Percentiles rank a stretch among this genome's conserved stretches.
phyloP scores from a whole-genome alignment of 2,329 filamentous ascomycete genomes.

The Penicillium olsonii region DNA sequence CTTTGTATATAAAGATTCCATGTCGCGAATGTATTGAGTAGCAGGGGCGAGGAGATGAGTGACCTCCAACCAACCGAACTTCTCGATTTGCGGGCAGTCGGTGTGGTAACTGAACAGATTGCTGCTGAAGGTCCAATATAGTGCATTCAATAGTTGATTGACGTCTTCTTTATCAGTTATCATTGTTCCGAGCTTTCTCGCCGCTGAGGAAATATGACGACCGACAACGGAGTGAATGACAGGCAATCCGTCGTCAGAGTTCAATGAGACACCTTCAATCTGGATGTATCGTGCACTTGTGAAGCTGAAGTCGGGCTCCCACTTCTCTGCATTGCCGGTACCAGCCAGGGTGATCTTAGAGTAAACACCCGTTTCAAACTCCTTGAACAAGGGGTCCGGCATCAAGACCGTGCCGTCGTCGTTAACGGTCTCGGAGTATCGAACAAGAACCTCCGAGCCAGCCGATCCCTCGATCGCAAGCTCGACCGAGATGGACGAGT shows the following conservation, averaged over 20 bases:
- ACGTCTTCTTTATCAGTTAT: slow-evolving; percentile 26
- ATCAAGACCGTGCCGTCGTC: slow-evolving; percentile 23
- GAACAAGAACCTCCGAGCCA: slow-evolving; percentile 19
- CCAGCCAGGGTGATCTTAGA: slow-evolving; percentile 21
- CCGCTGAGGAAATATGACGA: slow-evolving; percentile 25
- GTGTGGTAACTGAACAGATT: slow-evolving; percentile 52
- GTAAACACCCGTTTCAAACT: slow-evolving; percentile 26
- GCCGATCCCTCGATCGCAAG: slow-evolving; percentile 16
- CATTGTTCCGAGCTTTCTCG: slow-evolving; percentile 20
- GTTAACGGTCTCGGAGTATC: slow-evolving; percentile 21
- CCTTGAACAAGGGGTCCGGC: slow-evolving; percentile 27
- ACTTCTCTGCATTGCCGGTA: slow-evolving; percentile 16
- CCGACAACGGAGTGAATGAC: slow-evolving; percentile 19
- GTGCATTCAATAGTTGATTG: slow-evolving; percentile 37
- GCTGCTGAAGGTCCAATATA: slow-evolving; percentile 48
- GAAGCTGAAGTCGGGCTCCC: slow-evolving; percentile 28
- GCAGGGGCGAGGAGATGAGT: slow-evolving; percentile 49
- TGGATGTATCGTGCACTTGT: slow-evolving; percentile 28
- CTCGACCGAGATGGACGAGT: slow-evolving; percentile 22
- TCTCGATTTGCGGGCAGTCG: slow-evolving; percentile 51
- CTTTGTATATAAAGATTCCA: slow-evolving; percentile 51
- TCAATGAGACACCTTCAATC: slow-evolving; percentile 21
- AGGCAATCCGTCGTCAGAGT: slow-evolving; percentile 10
- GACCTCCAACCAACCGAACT: slow-evolving; percentile 53
- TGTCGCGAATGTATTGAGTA: slow-evolving; percentile 50